These are phyloP conservation scores for Melampsora medusae DNA, from an alignment of 1,284 basidiomycete species.

Conservation along the genomic window DNA sequence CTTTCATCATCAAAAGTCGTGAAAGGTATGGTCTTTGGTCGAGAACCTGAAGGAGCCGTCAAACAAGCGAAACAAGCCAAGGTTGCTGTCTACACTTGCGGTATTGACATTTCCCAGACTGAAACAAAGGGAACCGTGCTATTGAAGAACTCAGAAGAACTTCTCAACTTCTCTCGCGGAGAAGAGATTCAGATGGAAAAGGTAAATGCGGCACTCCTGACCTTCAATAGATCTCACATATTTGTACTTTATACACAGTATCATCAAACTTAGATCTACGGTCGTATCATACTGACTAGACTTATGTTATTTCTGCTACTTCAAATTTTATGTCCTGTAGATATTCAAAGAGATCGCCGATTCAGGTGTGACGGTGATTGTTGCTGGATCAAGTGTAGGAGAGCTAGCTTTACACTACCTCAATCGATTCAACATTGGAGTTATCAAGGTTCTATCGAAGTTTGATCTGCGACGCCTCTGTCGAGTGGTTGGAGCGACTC, in stretches of 20 bases:
- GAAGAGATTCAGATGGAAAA: conserved; percentile 95
- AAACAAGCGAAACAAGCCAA: conserved; percentile 80
- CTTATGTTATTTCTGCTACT: not conserved
- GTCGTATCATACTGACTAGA: not conserved
- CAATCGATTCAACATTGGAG: conserved; percentile 86
- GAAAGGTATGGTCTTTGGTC: conserved; percentile 95
- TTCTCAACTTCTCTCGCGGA: conserved; percentile 90
- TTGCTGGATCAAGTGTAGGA: conserved; percentile 87
- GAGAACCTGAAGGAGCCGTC: conserved; percentile 85
- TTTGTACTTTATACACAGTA: not conserved
- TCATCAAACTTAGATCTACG: not conserved
- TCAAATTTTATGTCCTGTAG: conserved; percentile 57
- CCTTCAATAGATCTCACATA: not conserved
- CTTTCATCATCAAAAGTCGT: conserved; percentile 81
- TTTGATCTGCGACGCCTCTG: conserved; percentile 93
- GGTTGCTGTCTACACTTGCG: conserved; percentile 90
- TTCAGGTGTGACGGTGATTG: conserved; percentile 87
- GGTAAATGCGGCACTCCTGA: conserved; percentile 58
- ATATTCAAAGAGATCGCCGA: conserved; percentile 97
- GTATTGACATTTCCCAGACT: conserved; percentile 88
- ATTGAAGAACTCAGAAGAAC: conserved; percentile 90
- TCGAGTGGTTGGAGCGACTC: conserved; percentile 91
- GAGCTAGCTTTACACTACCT: conserved; percentile 97
- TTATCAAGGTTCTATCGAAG: conserved; percentile 95
- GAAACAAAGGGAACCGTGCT: conserved; percentile 99